Conservation (phyloP, 2,329 filamentous ascomycete genomes). For the Cucurbitaria berberidis region DNA sequence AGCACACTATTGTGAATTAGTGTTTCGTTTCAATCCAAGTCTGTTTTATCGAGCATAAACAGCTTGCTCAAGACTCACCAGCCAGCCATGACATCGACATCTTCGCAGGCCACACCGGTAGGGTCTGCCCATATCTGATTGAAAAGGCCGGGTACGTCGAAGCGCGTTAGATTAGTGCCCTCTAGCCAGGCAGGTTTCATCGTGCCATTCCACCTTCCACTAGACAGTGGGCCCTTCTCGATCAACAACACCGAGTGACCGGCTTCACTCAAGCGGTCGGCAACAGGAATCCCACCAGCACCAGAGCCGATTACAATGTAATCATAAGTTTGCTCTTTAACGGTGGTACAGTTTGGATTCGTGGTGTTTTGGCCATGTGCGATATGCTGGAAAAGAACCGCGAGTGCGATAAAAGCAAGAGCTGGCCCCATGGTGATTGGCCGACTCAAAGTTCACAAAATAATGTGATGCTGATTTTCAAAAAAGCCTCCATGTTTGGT, state of each 20-base stretch:
- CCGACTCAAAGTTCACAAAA: background rate
- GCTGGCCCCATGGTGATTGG: background rate
- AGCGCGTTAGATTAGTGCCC: slow-evolving; percentile 68
- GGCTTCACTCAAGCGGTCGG: slow-evolving; percentile 64
- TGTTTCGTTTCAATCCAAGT: background rate
- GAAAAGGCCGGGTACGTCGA: slow-evolving; percentile 72
- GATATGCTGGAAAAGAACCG: slow-evolving; percentile 11
- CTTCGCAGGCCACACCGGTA: slow-evolving; percentile 66
- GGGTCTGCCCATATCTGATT: slow-evolving; percentile 70
- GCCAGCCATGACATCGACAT: slow-evolving; percentile 72
- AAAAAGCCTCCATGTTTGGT: slow-evolving; percentile 7
- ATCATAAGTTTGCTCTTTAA: slow-evolving; percentile 57
- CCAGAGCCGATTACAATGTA: slow-evolving; percentile 68
- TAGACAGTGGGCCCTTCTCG: slow-evolving; percentile 56
- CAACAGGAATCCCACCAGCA: slow-evolving; percentile 64
- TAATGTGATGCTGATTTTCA: background rate
- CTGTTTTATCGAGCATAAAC: background rate
- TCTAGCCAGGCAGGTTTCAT: slow-evolving; percentile 66
- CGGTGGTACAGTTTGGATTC: slow-evolving; percentile 16
- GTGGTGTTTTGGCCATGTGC: slow-evolving; percentile 13
- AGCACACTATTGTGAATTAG: slow-evolving; percentile 53
- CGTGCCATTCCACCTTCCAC: slow-evolving; percentile 66
- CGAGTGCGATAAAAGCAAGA: background rate
- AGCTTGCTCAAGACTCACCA: no score
- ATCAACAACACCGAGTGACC: slow-evolving; percentile 66